A percentile compares a stretch with the other conserved stretches of the same genome.
phyloP scores from a whole-genome alignment of 2,329 filamentous ascomycete species.

The Exophiala bonariae region DNA sequence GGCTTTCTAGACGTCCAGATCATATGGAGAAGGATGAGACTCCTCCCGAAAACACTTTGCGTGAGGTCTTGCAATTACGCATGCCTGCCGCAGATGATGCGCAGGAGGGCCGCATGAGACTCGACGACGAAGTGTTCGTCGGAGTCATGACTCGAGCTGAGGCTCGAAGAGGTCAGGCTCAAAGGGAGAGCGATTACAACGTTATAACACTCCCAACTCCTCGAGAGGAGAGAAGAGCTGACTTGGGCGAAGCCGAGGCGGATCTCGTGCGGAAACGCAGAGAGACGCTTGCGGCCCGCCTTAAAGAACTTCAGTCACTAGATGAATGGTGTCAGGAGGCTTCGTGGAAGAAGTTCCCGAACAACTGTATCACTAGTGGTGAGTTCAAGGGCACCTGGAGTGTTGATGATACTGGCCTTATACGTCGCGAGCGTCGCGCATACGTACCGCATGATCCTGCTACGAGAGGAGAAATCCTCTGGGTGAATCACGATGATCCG shows the following conservation, averaged over 20 bases:
- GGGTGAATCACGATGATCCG: conserved; percentile 9
- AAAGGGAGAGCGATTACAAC: conserved; percentile 2
- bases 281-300: background rate
- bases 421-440: background rate
- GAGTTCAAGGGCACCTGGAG: background rate
- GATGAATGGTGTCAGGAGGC: conserved; percentile 1
- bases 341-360: background rate
- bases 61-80: background rate
- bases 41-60: background rate
- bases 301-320: background rate
- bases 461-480: conserved; percentile 6
- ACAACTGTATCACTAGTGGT: background rate
- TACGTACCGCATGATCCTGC: conserved; percentile 7
- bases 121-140: background rate
- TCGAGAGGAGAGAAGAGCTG: background rate
- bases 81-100: background rate
- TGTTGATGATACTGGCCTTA: conserved; percentile 4
- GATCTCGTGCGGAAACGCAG: background rate
- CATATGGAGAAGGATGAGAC: background rate
- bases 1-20: conserved; percentile 18
- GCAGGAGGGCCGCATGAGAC: background rate
- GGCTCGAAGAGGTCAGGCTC: background rate
- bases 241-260: background rate
- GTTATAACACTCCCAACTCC: background rate
- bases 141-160: background rate